Evolutionary conservation across 106 monocot genomes (phyloP), one percentile per base, ranked within the genome.

Genomic region (Allium sativum): DNA sequence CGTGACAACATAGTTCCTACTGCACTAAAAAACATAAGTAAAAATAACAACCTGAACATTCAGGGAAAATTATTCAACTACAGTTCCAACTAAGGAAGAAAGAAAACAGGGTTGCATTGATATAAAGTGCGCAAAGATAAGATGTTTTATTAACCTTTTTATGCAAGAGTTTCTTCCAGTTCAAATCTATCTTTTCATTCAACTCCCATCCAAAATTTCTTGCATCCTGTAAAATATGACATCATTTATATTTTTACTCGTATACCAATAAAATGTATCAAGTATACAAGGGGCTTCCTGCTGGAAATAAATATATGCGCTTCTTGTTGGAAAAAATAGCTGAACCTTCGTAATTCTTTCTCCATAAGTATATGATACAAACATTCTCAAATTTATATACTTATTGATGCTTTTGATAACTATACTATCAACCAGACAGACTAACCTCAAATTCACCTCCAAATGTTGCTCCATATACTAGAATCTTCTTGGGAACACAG

Each of bases 401-500:
- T 31, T 31, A 31, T 31, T 31, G 31, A 31, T 2, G 31, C 31
- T 31, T 31, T 31, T 31, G 5, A 31, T 31, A 31, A 31, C 31
- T 31, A 31, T 31, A 31, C 5, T 31, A 31, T 31, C 31, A 31
- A 31, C 31, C 31, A 31, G 31, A 31, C 64, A 58, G 14, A 70
- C 62, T 74, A 98, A 98, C 96, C 82, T 99, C 85, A 70, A 99
- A 83, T 81, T 99, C 98, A 77, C 98, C 92, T 31, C 85, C 59
- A 62, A 83, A 99, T 48, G 76, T 57, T 53, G 98, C 73, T 65
- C 85, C 92, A 75, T 99, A 99, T 8, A 99, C 98, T 68, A 99
- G 73, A 64, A 99, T 92, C 76, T 99, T 99, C 64, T 99, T 99
- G 58, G 98, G 98, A 68, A 99, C 98, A 79, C 98, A 99, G 31